Evolutionary conservation across 176 grass and related monocot species (phyloP), one percentile per base, ranked within the genome.

Genomic region (Chloris gayana): DNA sequence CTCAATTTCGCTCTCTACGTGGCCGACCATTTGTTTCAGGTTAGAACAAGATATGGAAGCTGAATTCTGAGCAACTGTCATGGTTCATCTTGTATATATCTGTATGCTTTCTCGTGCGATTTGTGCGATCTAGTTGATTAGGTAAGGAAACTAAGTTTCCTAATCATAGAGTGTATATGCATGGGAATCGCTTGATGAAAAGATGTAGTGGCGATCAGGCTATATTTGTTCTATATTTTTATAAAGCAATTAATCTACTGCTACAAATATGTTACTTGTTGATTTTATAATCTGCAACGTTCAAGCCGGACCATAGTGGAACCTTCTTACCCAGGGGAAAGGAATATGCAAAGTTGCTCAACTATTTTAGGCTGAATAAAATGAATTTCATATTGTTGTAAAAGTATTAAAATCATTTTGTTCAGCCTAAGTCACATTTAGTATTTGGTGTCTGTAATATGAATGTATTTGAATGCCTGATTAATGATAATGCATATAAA

Each of bases 1-100:
- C 92, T 99, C 82, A 99, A 95, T 85, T 85, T 99, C 27, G 90
- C 90, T 21, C 22, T 93, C 83, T 99, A 99, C 56, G 73, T 99
- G 58, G 92, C 96, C 15, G 92, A 99, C 87, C 96, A 99, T 73
- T 27, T 93, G 74, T 83, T 99, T 63, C 85, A 91, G 90, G 96
- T 38, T 53, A 14, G 38, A 74, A 19, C 37, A 34, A 22, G 9
- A 31, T 6, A 4, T 9, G 0, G 45, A 19, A 57, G 25, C 29
- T 66, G 26, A 37, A 30, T 18, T 13, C 51, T 2, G n/a, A 58
- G 18, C 17, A 11, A 11, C 17, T 56, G 21, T 80, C 22, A 34
- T 76, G 45, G 45, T 46, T 77, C 30, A 68, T 35, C 47, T 37
- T 47, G 63, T 77, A 51, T 0, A 62, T 50, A 69, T 45, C 1